These are phyloP conservation scores for Urostyla sp. DNA, from an alignment of 73 alveolate genomes.

Conservation along the genomic window DNA sequence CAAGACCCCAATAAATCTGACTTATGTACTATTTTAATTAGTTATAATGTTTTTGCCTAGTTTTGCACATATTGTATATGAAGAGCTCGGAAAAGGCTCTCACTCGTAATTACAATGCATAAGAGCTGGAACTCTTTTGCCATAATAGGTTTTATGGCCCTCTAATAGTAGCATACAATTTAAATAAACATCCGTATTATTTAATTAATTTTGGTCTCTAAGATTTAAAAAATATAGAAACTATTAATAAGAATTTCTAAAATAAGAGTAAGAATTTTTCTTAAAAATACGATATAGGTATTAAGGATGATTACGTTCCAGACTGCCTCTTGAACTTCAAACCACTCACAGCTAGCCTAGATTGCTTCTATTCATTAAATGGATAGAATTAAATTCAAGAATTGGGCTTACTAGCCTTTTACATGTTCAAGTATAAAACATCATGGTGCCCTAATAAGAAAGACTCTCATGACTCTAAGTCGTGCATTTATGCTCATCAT, in stretches of 20 bases:
- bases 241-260: slow-evolving; percentile 28
- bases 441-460: slow-evolving; percentile 69
- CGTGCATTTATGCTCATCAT: slow-evolving; percentile 68
- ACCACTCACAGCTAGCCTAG: slow-evolving; percentile 6
- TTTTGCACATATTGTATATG: slow-evolving; percentile 59
- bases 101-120: slow-evolving; percentile 61
- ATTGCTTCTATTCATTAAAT: not conserved
- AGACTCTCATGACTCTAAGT: slow-evolving; percentile 63
- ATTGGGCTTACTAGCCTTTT: slow-evolving; percentile 41
- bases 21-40: not conserved
- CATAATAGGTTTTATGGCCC: slow-evolving; percentile 73
- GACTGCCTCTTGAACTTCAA: slow-evolving; percentile 36
- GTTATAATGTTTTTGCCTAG: not conserved
- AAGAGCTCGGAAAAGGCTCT: slow-evolving; percentile 62
- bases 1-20: slow-evolving; percentile 42
- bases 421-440: slow-evolving; percentile 71
- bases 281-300: not conserved
- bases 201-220: slow-evolving; percentile 38
- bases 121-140: slow-evolving; percentile 58
- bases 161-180: slow-evolving; percentile 54
- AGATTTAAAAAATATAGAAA: slow-evolving; percentile 11
- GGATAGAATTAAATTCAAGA: not conserved
- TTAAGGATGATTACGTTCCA: slow-evolving; percentile 53
- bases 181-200: slow-evolving; percentile 46
- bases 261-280: slow-evolving; percentile 28